Evolutionary conservation across 345 rosid species (phyloP), one percentile per base, ranked within the genome.

Genomic region (Gossypium mustelinum): DNA sequence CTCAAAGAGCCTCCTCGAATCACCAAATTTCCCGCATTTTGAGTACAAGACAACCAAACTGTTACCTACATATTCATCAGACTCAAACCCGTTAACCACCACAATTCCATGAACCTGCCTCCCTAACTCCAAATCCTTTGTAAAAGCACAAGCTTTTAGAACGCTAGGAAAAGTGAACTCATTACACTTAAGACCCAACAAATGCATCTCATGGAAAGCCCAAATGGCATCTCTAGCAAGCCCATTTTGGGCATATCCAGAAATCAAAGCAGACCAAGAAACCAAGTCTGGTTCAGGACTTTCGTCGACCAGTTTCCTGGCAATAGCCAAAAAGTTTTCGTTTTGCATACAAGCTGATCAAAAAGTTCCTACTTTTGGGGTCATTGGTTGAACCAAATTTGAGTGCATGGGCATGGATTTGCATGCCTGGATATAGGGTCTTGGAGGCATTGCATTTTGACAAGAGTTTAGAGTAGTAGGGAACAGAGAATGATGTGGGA

Each of bases 221-320:
- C 7, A 65, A 48, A 84, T 56, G 14, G 88, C 89, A 75, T 86
- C 93, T 45, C 74, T 54, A 54, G 80, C 81, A 11, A 67, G 68
- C 54, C 89, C 89, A 75, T 84, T 79, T 66, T 82, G 86, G 16
- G 87, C 74, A 80, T 83, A 86, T 48, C 91, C 88, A 47, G 93
- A 87, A 74, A 89, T 80, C 83, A 89, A 76, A 68, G 93, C 87
- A 48, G 93, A 89, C 93, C 91, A 87, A 72, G 91, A 86, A 75
- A 87, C 84, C 68, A 86, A 68, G 65, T 89, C 88, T 9, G 86
- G 93, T 69, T 84, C 87, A 48, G 87, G 77, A 87, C 88, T 82
- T 87, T 67, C 76, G 17, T 87, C 91, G 60, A 89, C 76, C 89
- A 87, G 80, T 24, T 81, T 82, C 65, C 85, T 80, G 48, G 93